phyloP scores from a whole-genome alignment of 2,329 filamentous ascomycete species.

The Talaromyces islandicus region DNA sequence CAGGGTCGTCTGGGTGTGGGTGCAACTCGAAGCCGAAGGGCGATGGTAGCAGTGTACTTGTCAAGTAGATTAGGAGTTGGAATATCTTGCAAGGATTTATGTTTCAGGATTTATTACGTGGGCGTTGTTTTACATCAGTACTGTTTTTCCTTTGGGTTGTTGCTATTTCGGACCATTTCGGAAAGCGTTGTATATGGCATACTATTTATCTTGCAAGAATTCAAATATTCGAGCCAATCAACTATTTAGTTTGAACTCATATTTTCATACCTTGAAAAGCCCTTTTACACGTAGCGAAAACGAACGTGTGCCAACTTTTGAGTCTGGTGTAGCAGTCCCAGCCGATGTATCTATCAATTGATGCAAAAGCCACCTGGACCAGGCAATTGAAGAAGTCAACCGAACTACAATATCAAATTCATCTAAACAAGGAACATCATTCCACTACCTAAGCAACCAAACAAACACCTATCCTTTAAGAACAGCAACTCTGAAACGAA shows the following conservation, averaged over 20 bases:
- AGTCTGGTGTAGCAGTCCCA: too few relatives aligned
- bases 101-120: neutral
- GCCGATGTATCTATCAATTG: too few relatives aligned
- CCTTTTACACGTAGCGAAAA: neutral
- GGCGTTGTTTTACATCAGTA: neutral
- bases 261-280: neutral
- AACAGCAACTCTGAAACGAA: neutral
- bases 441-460: neutral
- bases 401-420: neutral
- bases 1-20: constrained; percentile 32
- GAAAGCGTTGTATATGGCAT: neutral
- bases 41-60: constrained; percentile 11
- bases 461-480: neutral
- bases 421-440: neutral
- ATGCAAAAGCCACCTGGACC: too few relatives aligned
- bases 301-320: too few relatives aligned
- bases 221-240: too few relatives aligned
- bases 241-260: neutral
- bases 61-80: neutral
- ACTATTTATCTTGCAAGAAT: too few relatives aligned
- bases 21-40: constrained; percentile 25
- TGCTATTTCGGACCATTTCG: neutral
- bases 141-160: neutral
- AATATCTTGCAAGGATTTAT: too few relatives aligned
- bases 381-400: neutral